These are phyloP conservation scores for Xylaria sp. DNA, from an alignment of 2,329 filamentous ascomycete genomes.

Conservation along the genomic window DNA sequence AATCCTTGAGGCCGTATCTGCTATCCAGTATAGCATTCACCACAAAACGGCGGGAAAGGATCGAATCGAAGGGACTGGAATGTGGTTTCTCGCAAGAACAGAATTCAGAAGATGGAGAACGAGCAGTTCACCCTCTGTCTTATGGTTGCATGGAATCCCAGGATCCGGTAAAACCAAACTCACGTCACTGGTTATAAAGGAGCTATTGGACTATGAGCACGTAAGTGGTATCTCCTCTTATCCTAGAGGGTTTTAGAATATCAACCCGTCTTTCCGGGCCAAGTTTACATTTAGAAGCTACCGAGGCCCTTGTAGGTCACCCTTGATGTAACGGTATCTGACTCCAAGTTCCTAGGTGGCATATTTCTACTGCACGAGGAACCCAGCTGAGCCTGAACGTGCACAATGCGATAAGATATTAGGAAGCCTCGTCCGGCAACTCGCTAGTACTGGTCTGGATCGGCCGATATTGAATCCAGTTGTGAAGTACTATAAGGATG, in stretches of 20 bases:
- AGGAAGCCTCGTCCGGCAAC: not conserved
- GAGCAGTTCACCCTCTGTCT: not conserved
- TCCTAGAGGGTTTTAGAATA: too few relatives aligned
- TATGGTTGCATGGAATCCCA: constrained; percentile 1
- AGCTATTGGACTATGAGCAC: not conserved
- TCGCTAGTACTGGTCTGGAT: not conserved
- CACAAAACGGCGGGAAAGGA: not conserved
- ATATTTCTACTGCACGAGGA: constrained; percentile 2
- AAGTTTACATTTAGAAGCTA: too few relatives aligned
- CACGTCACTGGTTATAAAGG: not conserved
- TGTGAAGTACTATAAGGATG: not conserved
- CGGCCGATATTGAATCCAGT: not conserved
- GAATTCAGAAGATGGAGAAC: not conserved
- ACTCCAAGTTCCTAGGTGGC: too few relatives aligned
- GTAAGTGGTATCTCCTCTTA: too few relatives aligned
- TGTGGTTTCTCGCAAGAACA: not conserved
- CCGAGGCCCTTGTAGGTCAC: too few relatives aligned
- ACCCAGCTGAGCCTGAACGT: not conserved
- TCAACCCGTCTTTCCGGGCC: too few relatives aligned
- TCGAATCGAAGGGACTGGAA: not conserved
- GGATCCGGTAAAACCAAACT: constrained; percentile 6
- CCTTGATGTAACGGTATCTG: too few relatives aligned
- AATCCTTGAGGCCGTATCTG: not conserved
- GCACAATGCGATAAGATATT: not conserved
- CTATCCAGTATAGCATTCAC: not conserved